Base-by-base conservation (phyloP, 345 rosid genomes). In the Ceriops tagal region DNA sequence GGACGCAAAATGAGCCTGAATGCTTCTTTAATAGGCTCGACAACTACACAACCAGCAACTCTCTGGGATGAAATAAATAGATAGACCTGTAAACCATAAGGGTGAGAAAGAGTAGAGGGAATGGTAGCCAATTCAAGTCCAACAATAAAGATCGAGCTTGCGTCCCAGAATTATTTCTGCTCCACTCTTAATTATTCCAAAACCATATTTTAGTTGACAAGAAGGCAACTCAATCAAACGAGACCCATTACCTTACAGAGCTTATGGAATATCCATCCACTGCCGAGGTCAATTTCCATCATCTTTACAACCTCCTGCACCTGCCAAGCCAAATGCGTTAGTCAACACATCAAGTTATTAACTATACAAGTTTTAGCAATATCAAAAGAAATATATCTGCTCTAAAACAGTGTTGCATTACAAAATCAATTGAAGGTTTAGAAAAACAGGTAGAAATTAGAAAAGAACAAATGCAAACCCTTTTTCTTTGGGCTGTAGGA, bases 271-370 rank as follows among this genome's bases (percentile, higher is more conserved):
- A 95, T 87, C 99, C 97, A 95, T 55, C 85, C 96, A 58, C 67
- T 83, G 55, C 91, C 96, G 62, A 92, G 83, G 71, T 92, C 97
- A 64, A 76, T 64, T 75, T 95, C 99, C 93, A 90, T 90, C 91
- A 84, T 84, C 71, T 84, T 81, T 69, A 84, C 73, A 65, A 88
- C 93, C 65, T 92, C 96, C 65, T 85, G 79, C 58, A 90, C 92
- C 99, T 95, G 71, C 69, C 53, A 81, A 67, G 71, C 69, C 53
- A 81, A 67, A 11, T 24, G 32, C 15, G 59, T 22, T 47, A 26
- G 64, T 53, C 62, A 62, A 69, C 24, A 58, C 11, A 21, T 15
- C 20, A 10, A 24, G 18, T 43, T 43, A 43, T 13, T 13, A 2
- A 52, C 34, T n/a, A 31, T 24, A 13, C 55, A 24, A 58, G 20